Evolutionary conservation across 306 rosid genomes (phyloP).

Genomic region (Prunus dulcis): DNA sequence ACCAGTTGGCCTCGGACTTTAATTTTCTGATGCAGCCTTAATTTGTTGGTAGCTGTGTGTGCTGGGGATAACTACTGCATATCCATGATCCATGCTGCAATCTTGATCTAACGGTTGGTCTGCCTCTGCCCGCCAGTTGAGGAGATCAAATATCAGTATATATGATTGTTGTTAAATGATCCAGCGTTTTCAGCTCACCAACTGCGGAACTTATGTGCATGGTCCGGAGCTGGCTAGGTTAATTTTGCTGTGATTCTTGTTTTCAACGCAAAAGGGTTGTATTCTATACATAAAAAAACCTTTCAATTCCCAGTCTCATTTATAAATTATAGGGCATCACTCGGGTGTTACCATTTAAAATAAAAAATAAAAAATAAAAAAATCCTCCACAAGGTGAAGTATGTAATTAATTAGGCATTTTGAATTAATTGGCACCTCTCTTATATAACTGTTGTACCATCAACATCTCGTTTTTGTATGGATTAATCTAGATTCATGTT

Average conservation of each 20-base stretch:
- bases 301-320: not conserved
- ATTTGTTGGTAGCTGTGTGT: slow-evolving; percentile 18
- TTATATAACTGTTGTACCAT: not conserved
- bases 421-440: not conserved
- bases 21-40: not conserved
- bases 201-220: not conserved
- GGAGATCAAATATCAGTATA: not conserved
- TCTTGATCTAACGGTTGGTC: not conserved
- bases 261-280: not conserved
- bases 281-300: not conserved
- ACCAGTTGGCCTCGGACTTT: not conserved
- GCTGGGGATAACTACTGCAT: slow-evolving; percentile 1
- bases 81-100: slow-evolving; percentile 9
- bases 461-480: not conserved
- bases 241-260: not conserved
- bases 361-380: not conserved
- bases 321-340: not conserved
- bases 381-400: not conserved
- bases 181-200: slow-evolving; percentile 7
- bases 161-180: not conserved
- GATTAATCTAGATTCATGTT: not conserved
- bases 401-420: not conserved
- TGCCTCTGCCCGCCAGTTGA: not conserved
- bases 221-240: not conserved
- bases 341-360: not conserved